phyloP scores from a whole-genome alignment of 257 asterid species.

The Nicotiana tomentosiformis region DNA sequence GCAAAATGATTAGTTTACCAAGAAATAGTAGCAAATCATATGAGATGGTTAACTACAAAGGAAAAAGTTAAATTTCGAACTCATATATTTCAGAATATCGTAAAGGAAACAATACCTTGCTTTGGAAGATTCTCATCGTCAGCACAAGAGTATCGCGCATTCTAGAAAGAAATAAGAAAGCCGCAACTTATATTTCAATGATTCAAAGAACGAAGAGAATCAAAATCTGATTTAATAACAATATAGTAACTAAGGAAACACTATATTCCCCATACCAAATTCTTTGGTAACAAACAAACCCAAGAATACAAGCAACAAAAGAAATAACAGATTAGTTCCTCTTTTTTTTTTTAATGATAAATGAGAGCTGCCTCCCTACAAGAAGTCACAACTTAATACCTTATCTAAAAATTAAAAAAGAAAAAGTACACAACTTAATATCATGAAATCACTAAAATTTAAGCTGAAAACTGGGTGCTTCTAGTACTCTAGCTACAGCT shows the following conservation, averaged over 20 bases:
- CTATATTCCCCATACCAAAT: neutral
- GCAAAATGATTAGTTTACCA: neutral
- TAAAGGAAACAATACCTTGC: slow-evolving; percentile 54
- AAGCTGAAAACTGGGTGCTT: neutral
- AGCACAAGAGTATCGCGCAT: slow-evolving; percentile 78
- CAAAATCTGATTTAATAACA: neutral
- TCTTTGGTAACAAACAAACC: neutral
- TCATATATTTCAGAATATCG: slow-evolving; percentile 1
- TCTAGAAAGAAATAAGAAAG: slow-evolving; percentile 38
- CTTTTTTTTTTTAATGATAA: neutral
- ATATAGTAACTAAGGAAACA: slow-evolving; percentile 4
- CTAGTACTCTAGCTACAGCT: neutral
- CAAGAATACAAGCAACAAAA: neutral
- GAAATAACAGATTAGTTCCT: neutral
- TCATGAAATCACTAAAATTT: neutral
- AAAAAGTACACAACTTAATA: neutral
- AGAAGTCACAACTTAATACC: neutral
- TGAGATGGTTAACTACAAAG: neutral
- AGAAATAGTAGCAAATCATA: neutral
- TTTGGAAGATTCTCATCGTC: slow-evolving; percentile 83
- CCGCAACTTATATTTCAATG: slow-evolving; percentile 8
- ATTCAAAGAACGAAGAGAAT: slow-evolving; percentile 3
- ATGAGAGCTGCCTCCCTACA: neutral
- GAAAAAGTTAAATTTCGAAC: neutral
- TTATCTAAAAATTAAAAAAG: neutral